Percentiles rank a stretch among this genome's conserved stretches.
Evolutionary conservation across 2,329 filamentous ascomycete species (phyloP).

Genomic region (Furcasterigmium furcatum): DNA sequence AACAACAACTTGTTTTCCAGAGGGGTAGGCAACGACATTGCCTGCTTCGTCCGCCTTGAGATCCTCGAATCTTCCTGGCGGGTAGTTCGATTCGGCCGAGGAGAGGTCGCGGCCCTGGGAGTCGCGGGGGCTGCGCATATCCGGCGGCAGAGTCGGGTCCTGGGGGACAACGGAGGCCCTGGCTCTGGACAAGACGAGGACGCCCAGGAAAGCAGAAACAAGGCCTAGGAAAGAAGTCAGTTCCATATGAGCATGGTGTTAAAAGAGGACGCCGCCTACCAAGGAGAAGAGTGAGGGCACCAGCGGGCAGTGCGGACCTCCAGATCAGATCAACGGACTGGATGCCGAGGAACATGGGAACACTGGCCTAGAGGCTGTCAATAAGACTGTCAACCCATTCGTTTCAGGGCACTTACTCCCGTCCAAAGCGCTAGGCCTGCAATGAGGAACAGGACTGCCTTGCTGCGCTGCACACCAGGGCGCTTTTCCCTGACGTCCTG

Average conservation of each 20-base stretch:
- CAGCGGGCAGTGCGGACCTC: slow-evolving; percentile 47
- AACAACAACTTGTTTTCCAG: not conserved
- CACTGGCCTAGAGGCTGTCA: slow-evolving; percentile 39
- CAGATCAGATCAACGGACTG: slow-evolving; percentile 35
- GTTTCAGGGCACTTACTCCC: slow-evolving; percentile 36
- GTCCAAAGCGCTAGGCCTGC: slow-evolving; percentile 50
- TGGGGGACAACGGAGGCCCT: slow-evolving; percentile 23
- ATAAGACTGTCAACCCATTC: slow-evolving; percentile 9
- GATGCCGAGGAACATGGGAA: slow-evolving; percentile 47
- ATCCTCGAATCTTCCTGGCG: slow-evolving; percentile 45
- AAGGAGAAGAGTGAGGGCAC: slow-evolving; percentile 45
- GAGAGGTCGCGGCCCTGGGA: slow-evolving; percentile 30
- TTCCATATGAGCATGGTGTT: too few relatives aligned
- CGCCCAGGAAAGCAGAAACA: slow-evolving; percentile 34
- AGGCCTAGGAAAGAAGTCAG: too few relatives aligned
- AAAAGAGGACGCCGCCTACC: slow-evolving; percentile 31
- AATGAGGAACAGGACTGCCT: slow-evolving; percentile 36
- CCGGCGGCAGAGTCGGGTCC: slow-evolving; percentile 35
- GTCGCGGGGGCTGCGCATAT: slow-evolving; percentile 15
- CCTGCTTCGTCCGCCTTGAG: slow-evolving; percentile 31
- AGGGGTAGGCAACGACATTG: slow-evolving; percentile 27
- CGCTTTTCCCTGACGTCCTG: slow-evolving; percentile 24
- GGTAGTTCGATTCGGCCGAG: slow-evolving; percentile 39
- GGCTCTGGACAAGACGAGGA: slow-evolving; percentile 24
- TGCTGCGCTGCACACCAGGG: slow-evolving; percentile 26